Conservation (phyloP, 139 green algal genomes). For the Astrephomene gubernaculifera region DNA sequence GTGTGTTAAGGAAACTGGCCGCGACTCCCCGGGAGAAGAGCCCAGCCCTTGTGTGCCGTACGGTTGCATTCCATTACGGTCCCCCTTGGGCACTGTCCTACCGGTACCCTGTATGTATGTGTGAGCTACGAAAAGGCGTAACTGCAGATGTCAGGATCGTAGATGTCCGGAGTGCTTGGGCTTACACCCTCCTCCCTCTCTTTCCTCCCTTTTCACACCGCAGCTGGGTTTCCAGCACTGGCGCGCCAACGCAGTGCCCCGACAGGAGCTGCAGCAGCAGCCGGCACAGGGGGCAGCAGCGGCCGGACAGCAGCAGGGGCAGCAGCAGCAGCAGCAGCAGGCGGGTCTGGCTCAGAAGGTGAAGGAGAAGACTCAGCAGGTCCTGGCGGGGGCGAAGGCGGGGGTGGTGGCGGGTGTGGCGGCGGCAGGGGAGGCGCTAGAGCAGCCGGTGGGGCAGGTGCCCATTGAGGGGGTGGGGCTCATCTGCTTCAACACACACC, state of each 20-base stretch:
- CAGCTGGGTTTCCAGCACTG: slow-evolving; percentile 44
- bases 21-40: no score
- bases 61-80: background rate
- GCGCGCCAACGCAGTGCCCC: slow-evolving; percentile 5
- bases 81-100: background rate
- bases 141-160: background rate
- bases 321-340: no score
- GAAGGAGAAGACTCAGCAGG: no score
- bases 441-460: no score
- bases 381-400: no score
- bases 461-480: slow-evolving; percentile 30
- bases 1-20: no score
- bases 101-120: background rate
- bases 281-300: background rate
- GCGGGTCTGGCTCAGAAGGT: no score
- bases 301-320: no score
- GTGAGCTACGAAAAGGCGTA: background rate
- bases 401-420: no score
- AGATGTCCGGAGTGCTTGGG: background rate
- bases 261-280: background rate
- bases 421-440: no score
- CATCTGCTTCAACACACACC: slow-evolving; percentile 42
- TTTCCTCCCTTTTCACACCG: background rate
- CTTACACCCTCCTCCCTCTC: no score
- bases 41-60: no score